phyloP scores from a whole-genome alignment of 176 grass and related monocot genomes.

The Eragrostis nindensis region DNA sequence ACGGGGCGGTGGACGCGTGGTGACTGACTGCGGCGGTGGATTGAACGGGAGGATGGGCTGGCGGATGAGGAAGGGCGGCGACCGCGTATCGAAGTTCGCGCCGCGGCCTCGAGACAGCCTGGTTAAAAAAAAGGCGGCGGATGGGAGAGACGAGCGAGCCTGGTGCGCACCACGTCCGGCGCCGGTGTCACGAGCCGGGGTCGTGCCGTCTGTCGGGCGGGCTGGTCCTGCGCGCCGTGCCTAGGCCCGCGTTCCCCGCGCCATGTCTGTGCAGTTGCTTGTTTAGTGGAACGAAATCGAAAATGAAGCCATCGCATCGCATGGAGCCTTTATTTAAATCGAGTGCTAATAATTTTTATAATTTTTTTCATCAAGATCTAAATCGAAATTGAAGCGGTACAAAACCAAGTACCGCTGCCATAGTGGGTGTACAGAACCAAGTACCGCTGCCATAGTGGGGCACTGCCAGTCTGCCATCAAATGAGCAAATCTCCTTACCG shows the following conservation, averaged over 20 bases:
- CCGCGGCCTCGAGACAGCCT: no score
- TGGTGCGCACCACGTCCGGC: background rate
- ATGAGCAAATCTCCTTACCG: no score
- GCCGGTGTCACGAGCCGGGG: background rate
- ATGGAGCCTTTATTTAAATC: no score
- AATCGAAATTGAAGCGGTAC: no score
- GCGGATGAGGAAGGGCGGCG: background rate
- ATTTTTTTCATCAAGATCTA: no score
- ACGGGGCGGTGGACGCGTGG: background rate
- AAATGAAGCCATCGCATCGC: no score
- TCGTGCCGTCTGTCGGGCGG: background rate
- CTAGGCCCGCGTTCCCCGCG: background rate
- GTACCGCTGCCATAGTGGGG: no score
- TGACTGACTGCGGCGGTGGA: background rate
- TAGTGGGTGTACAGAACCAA: no score
- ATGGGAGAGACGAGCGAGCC: no score
- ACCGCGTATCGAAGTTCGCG: background rate
- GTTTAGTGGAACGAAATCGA: background rate
- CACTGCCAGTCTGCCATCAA: no score
- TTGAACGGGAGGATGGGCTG: background rate
- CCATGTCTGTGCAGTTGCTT: background rate
- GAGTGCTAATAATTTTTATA: no score
- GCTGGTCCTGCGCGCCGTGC: background rate
- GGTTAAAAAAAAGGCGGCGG: background rate
- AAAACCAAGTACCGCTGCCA: no score